These are phyloP conservation scores for Cordyceps tenuipes DNA, from an alignment of 2,329 filamentous ascomycete genomes.

Conservation along the genomic window DNA sequence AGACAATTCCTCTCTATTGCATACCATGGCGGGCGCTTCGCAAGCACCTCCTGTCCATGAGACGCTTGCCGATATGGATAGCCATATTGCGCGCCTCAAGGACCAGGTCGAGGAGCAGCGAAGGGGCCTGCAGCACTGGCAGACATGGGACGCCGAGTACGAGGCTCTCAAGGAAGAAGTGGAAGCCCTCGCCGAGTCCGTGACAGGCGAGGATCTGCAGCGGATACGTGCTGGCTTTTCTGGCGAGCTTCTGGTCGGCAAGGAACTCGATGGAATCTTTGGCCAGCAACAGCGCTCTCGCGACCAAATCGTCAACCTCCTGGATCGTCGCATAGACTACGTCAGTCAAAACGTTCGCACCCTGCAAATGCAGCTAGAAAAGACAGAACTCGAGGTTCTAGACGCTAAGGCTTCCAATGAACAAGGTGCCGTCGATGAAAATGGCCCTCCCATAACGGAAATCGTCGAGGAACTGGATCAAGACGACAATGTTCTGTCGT, in stretches of 20 bases:
- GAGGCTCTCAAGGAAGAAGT: slow-evolving; percentile 82
- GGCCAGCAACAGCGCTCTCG: slow-evolving; percentile 23
- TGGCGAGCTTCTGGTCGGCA: slow-evolving; percentile 53
- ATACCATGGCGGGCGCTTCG: slow-evolving; percentile 5
- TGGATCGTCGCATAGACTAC: slow-evolving; percentile 75
- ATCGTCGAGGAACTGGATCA: slow-evolving; percentile 91
- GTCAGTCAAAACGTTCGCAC: slow-evolving; percentile 72
- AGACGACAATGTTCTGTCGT: slow-evolving; percentile 72
- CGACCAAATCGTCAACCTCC: slow-evolving; percentile 48
- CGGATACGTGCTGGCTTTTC: slow-evolving; percentile 51
- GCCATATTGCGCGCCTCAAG: slow-evolving; percentile 67
- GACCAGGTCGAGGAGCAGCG: slow-evolving; percentile 61
- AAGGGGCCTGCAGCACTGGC: slow-evolving; percentile 77
- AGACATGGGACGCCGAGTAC: slow-evolving; percentile 85
- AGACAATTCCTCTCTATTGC: background rate
- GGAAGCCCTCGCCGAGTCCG: slow-evolving; percentile 41
- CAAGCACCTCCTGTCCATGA: slow-evolving; percentile 26
- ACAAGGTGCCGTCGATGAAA: slow-evolving; percentile 55
- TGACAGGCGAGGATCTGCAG: slow-evolving; percentile 42
- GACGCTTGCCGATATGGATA: slow-evolving; percentile 61
- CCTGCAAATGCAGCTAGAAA: slow-evolving; percentile 63
- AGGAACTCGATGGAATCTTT: slow-evolving; percentile 43
- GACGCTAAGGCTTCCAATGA: slow-evolving; percentile 52
- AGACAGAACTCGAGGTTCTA: slow-evolving; percentile 61
- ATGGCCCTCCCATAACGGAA: slow-evolving; percentile 72